Conservation (phyloP, 768 basidiomycete species). For the Trametopsis cervina region DNA sequence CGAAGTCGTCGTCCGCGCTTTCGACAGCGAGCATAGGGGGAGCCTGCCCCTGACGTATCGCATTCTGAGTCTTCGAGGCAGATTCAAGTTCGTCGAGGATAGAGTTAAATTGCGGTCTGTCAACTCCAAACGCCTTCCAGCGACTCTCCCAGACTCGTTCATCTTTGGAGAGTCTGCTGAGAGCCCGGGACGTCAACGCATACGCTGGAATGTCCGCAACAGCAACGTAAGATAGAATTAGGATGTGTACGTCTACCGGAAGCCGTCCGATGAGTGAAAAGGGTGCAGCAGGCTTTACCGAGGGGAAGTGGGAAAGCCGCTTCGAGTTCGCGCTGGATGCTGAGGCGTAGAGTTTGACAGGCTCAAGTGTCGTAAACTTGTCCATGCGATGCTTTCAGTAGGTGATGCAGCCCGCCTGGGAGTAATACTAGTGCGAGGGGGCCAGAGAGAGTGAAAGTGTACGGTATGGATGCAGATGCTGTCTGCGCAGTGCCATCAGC, state of each 20-base stretch:
- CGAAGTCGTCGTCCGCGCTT: conserved; percentile 79
- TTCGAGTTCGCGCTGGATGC: conserved; percentile 10
- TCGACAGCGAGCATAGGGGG: conserved; percentile 57
- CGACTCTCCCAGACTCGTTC: conserved; percentile 75
- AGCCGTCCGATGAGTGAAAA: conserved; percentile 62
- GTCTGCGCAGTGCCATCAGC: too few relatives aligned
- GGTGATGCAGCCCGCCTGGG: too few relatives aligned
- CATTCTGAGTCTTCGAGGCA: conserved; percentile 32
- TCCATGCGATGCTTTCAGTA: conserved; percentile 43
- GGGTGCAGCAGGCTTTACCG: conserved; percentile 19
- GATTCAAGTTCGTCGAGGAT: conserved; percentile 59
- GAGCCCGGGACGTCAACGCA: conserved; percentile 56
- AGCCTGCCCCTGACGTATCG: conserved; percentile 33
- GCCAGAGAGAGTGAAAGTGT: too few relatives aligned
- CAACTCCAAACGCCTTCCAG: conserved; percentile 56
- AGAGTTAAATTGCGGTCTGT: conserved; percentile 33
- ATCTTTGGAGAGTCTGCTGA: conserved; percentile 55
- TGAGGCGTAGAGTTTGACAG: conserved; percentile 30
- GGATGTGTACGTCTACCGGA: conserved; percentile 69
- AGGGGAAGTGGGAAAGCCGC: conserved; percentile 8
- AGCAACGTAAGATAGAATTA: conserved; percentile 67
- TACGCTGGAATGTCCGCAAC: conserved; percentile 79
- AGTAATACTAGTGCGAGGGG: too few relatives aligned
- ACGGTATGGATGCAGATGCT: too few relatives aligned
- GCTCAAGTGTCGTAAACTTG: conserved; percentile 82